Evolutionary conservation across 345 rosid species (phyloP).

Genomic region (Turnera subulata): DNA sequence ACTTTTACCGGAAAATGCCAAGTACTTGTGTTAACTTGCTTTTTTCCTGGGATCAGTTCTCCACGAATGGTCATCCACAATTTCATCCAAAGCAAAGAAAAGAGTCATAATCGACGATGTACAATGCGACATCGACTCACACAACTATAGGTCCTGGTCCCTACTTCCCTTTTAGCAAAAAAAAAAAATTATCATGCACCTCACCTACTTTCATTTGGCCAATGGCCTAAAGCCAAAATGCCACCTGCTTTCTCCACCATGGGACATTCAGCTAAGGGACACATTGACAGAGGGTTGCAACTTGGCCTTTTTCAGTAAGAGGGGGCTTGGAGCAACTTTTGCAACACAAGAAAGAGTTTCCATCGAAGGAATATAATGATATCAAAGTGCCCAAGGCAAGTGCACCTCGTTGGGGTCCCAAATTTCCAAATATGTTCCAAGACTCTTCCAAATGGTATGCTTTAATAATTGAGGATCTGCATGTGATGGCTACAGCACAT

Average conservation of each 20-base stretch:
- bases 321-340: no score
- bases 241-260: background rate
- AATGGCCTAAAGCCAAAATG: background rate
- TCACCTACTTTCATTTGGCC: background rate
- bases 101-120: no score
- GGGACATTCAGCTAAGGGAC: background rate
- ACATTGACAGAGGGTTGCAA: background rate
- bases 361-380: no score
- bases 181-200: no score
- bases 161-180: background rate
- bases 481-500: no score
- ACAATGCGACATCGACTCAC: no score
- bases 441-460: no score
- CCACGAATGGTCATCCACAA: slow-evolving; percentile 14
- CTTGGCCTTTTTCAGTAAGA: background rate
- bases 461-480: no score
- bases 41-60: slow-evolving; percentile 17
- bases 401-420: no score
- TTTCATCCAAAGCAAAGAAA: background rate
- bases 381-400: no score
- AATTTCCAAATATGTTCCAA: no score
- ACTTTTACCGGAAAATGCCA: background rate
- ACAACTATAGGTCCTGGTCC: slow-evolving; percentile 18
- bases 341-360: no score
- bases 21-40: background rate